These are phyloP conservation scores for Ormosia semicastrata DNA, from an alignment of 306 rosid species.

Conservation along the genomic window DNA sequence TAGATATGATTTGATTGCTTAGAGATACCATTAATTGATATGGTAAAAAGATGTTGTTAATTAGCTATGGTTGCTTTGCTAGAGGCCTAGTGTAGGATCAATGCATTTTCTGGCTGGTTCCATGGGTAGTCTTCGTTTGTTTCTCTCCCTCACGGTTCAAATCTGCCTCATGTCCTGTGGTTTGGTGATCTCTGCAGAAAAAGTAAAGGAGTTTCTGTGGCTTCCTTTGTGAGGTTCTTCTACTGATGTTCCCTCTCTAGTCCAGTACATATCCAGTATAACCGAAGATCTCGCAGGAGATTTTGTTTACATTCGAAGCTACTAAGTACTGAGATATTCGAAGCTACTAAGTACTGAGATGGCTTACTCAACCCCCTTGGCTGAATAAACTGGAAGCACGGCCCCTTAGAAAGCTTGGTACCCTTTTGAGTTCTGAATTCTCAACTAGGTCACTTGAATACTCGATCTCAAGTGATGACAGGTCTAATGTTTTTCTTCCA, in stretches of 20 bases:
- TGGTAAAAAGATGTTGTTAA: too few species aligned
- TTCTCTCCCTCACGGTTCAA: not conserved
- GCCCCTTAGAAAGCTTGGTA: not conserved
- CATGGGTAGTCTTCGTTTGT: not conserved
- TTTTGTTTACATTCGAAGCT: not conserved
- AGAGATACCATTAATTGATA: too few species aligned
- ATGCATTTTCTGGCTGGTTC: not conserved
- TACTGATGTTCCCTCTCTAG: not conserved
- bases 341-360: not conserved
- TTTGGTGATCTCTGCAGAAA: not conserved
- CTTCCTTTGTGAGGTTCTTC: not conserved
- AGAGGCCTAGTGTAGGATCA: not conserved
- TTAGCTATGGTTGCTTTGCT: not conserved
- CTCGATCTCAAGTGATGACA: not conserved
- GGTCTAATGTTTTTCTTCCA: not conserved
- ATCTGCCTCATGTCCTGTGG: not conserved
- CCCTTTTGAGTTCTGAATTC: not conserved
- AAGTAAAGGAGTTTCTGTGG: not conserved
- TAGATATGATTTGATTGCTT: not conserved
- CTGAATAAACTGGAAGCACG: not conserved
- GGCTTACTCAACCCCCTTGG: not conserved
- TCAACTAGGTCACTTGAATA: not conserved
- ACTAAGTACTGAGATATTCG: too few species aligned
- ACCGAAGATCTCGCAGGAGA: not conserved
- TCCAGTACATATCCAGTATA: not conserved